Evolutionary conservation across 108 stramenopile genomes (phyloP).

Genomic region (Stephanodiscus minutulus): DNA sequence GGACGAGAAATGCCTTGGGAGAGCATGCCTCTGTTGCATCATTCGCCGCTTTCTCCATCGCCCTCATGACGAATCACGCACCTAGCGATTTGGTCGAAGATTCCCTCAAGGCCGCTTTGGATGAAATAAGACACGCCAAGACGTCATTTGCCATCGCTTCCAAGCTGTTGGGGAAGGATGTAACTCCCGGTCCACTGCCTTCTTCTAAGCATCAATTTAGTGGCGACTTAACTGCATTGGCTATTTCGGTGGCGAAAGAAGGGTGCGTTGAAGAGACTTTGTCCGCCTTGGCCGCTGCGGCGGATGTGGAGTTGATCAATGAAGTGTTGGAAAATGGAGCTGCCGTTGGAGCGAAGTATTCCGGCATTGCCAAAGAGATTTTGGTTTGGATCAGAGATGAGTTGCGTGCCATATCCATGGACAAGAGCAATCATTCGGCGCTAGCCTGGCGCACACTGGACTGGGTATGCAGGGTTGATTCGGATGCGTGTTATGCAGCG

Average conservation of each 20-base stretch:
- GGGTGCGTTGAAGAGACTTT: constrained; percentile 65
- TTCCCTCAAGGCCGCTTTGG: constrained; percentile 51
- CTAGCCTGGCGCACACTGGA: constrained; percentile 58
- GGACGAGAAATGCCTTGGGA: constrained; percentile 49
- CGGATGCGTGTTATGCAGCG: constrained; percentile 50
- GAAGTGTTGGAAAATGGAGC: constrained; percentile 3
- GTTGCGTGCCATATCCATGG: constrained; percentile 46
- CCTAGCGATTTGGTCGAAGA: constrained; percentile 55
- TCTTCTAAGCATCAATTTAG: constrained; percentile 42
- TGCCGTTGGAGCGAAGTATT: constrained; percentile 14
- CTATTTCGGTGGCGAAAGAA: constrained; percentile 51
- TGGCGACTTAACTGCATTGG: constrained; percentile 47
- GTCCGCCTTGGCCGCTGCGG: constrained; percentile 48
- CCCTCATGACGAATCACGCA: constrained; percentile 62
- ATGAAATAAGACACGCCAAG: constrained; percentile 61
- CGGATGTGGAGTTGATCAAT: constrained; percentile 18
- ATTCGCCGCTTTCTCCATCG: constrained; percentile 61
- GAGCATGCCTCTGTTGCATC: constrained; percentile 65
- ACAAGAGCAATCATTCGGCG: constrained; percentile 52
- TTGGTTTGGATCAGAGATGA: constrained; percentile 31
- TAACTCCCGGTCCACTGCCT: constrained; percentile 50
- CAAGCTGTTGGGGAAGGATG: constrained; percentile 29
- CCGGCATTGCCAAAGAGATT: constrained; percentile 15
- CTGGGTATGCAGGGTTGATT: constrained; percentile 52
- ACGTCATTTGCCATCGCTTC: background rate